phyloP scores from a whole-genome alignment of 441 rosid genomes.

The Populus hybrid region DNA sequence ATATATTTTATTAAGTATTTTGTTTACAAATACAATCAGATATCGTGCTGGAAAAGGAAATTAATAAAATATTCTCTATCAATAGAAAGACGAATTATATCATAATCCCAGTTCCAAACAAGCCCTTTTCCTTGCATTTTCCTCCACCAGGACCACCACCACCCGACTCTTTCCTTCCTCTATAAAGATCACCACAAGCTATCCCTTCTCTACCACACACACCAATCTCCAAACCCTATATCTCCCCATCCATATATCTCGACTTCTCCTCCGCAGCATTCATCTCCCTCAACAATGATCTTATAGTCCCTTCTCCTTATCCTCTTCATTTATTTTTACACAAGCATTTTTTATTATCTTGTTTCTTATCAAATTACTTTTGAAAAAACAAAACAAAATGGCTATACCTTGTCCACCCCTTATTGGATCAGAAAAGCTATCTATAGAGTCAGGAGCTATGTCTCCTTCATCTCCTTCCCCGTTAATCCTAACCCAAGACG shows the following conservation, averaged over 20 bases:
- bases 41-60: neutral
- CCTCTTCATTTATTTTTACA: neutral
- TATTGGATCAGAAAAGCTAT: conserved; percentile 42
- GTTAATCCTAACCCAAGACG: conserved; percentile 66
- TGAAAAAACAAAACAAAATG: conserved; percentile 32
- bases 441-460: conserved; percentile 36
- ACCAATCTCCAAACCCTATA: neutral
- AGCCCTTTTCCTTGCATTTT: neutral
- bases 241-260: neutral
- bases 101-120: neutral
- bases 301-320: neutral
- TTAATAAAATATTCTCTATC: neutral
- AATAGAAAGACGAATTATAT: too few species aligned
- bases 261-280: neutral
- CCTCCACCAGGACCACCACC: neutral
- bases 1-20: too few species aligned
- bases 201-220: neutral
- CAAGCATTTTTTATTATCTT: neutral
- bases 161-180: neutral
- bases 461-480: conserved; percentile 33
- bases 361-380: neutral
- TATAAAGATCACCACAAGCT: neutral
- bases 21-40: too few species aligned
- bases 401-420: conserved; percentile 61
- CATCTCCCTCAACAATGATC: neutral